Conservation (phyloP, 2,329 filamentous ascomycete species). For the Ophiostoma sp. region DNA sequence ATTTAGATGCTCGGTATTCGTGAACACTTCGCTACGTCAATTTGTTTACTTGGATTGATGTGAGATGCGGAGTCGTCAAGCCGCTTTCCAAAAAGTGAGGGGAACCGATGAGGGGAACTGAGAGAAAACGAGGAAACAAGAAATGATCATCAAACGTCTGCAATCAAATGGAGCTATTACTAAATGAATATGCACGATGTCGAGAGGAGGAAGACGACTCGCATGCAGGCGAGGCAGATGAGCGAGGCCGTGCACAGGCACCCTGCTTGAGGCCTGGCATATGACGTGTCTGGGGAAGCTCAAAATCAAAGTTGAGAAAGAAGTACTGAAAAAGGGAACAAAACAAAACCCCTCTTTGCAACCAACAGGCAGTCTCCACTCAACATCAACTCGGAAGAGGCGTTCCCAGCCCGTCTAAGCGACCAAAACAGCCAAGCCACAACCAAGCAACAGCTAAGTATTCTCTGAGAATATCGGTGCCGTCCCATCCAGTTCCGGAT, state of each 20-base stretch:
- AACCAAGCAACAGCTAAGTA: background rate
- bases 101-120: background rate
- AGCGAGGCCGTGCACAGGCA: background rate
- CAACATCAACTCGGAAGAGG: background rate
- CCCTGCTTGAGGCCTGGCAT: too few relatives aligned
- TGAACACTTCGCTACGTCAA: background rate
- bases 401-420: background rate
- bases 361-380: background rate
- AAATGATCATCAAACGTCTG: background rate
- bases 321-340: background rate
- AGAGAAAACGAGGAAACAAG: background rate
- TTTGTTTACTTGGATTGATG: background rate
- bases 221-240: background rate
- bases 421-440: background rate
- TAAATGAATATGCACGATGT: background rate
- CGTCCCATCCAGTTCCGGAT: background rate
- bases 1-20: background rate
- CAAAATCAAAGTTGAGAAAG: background rate
- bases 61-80: background rate
- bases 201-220: background rate
- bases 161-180: background rate
- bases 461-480: too few relatives aligned
- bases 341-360: background rate
- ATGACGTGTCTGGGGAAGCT: constrained; percentile 14
- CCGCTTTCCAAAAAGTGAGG: background rate